phyloP scores from a whole-genome alignment of 1,139 yeast genomes.

The Candida sp. region DNA sequence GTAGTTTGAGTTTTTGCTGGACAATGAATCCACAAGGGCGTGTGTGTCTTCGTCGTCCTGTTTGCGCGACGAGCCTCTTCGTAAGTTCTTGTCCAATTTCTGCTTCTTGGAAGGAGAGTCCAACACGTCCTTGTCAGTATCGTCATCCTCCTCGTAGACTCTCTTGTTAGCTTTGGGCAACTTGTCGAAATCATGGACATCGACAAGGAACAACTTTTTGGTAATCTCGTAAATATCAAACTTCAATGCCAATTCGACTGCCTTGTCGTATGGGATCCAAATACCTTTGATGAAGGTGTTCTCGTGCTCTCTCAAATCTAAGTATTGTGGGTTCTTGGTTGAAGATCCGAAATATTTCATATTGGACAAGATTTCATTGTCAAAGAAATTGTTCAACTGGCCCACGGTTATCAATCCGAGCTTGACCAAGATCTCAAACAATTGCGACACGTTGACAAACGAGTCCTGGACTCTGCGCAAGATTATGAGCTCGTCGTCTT shows the following conservation, averaged over 20 bases:
- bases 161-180: conserved; percentile 32
- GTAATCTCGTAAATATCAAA: conserved; percentile 47
- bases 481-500: conserved; percentile 22
- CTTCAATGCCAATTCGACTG: conserved; percentile 42
- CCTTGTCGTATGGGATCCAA: conserved; percentile 52
- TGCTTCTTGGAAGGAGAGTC: conserved; percentile 43
- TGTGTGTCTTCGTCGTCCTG: background rate
- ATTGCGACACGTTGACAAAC: conserved; percentile 44
- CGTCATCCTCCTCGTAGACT: conserved; percentile 16
- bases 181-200: conserved; percentile 49
- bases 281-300: conserved; percentile 34
- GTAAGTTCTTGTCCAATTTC: conserved; percentile 10
- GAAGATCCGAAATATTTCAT: conserved; percentile 28
- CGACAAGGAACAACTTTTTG: conserved; percentile 44
- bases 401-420: conserved; percentile 28
- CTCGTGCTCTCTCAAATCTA: conserved; percentile 34
- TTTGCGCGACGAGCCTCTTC: background rate
- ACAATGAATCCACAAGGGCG: conserved; percentile 21
- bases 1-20: conserved; percentile 42
- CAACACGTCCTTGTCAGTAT: conserved; percentile 12
- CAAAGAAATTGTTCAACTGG: conserved; percentile 34
- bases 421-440: conserved; percentile 35
- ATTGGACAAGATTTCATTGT: conserved; percentile 37
- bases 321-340: conserved; percentile 25
- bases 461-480: conserved; percentile 51